A percentile compares a stretch with the other conserved stretches of the same genome.
Conservation (phyloP, 768 basidiomycete genomes). For the Chalciporus pseudorubinellus region DNA sequence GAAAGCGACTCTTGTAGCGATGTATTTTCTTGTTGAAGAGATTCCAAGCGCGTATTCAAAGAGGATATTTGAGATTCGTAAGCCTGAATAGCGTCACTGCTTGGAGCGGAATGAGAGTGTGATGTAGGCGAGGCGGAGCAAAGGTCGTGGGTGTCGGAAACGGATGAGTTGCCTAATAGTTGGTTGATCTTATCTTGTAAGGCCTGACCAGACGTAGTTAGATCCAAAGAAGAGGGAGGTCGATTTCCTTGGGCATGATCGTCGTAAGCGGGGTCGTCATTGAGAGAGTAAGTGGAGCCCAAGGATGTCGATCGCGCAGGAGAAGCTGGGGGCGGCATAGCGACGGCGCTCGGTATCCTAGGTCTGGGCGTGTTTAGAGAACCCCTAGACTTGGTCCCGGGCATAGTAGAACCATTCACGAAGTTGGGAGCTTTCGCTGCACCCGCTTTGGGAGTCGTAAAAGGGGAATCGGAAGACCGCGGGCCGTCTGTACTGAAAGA, state of each 20-base stretch:
- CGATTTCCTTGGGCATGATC: slow-evolving; percentile 12
- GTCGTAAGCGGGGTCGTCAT: slow-evolving; percentile 26
- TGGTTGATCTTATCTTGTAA: slow-evolving; percentile 50
- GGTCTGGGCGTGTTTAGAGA: slow-evolving; percentile 55
- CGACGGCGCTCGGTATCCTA: slow-evolving; percentile 66
- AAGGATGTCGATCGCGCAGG: slow-evolving; percentile 41
- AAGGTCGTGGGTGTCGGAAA: slow-evolving; percentile 11
- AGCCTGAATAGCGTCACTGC: slow-evolving; percentile 4
- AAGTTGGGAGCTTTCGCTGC: slow-evolving; percentile 27
- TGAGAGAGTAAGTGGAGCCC: slow-evolving; percentile 38
- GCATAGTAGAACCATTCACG: slow-evolving; percentile 13
- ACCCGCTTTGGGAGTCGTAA: slow-evolving; percentile 63
- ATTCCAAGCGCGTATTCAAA: slow-evolving; percentile 44
- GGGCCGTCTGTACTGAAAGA: slow-evolving; percentile 37
- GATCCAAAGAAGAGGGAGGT: slow-evolving; percentile 30
- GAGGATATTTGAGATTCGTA: slow-evolving; percentile 18
- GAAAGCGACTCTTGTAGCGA: slow-evolving; percentile 45
- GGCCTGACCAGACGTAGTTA: slow-evolving; percentile 38
- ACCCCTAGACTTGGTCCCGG: slow-evolving; percentile 31
- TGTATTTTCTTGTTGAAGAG: slow-evolving; percentile 69
- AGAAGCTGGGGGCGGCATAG: slow-evolving; percentile 80
- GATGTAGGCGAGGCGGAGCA: slow-evolving; percentile 22
- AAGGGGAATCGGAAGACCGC: slow-evolving; percentile 51
- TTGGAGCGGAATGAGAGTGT: slow-evolving; percentile 42
- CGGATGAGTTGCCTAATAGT: slow-evolving; percentile 35